A percentile compares a stretch with the other conserved stretches of the same genome.
These are phyloP conservation scores for Aspergillus thermomutatus DNA, from an alignment of 2,329 filamentous ascomycete genomes.

Conservation along the genomic window DNA sequence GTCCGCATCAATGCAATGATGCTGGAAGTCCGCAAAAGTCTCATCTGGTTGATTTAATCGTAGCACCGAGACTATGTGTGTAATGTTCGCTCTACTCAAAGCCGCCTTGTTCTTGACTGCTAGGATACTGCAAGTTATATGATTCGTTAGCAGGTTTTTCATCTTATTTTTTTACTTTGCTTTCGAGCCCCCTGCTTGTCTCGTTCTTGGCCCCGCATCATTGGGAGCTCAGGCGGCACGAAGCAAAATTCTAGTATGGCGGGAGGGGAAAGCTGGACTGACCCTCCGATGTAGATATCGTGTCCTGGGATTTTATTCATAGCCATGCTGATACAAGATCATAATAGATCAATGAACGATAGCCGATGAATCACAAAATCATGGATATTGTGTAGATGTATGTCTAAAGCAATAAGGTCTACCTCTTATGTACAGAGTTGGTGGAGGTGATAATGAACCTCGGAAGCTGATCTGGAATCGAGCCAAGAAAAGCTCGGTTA, in stretches of 20 bases:
- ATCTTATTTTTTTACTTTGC: neutral
- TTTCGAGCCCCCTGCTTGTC: neutral
- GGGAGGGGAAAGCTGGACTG: constrained; percentile 24
- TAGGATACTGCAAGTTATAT: constrained; percentile 62
- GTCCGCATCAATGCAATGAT: constrained; percentile 79
- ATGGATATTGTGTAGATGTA: neutral
- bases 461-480: neutral
- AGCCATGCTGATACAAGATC: constrained; percentile 24
- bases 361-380: neutral
- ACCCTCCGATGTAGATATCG: constrained; percentile 79
- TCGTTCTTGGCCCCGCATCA: constrained; percentile 2
- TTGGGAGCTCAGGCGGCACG: neutral
- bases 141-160: constrained; percentile 3
- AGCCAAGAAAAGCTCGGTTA: neutral
- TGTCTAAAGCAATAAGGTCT: neutral
- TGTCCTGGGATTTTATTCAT: constrained; percentile 67
- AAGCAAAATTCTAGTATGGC: constrained; percentile 1
- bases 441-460: neutral
- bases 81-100: constrained; percentile 71
- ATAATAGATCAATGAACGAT: neutral
- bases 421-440: neutral
- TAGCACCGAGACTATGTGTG: constrained; percentile 84
- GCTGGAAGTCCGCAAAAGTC: constrained; percentile 62
- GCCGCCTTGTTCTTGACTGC: constrained; percentile 68
- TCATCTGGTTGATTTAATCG: constrained; percentile 57